These are phyloP conservation scores for Trichoderma simmonsii DNA, from an alignment of 2,329 filamentous ascomycete genomes.

Conservation along the genomic window DNA sequence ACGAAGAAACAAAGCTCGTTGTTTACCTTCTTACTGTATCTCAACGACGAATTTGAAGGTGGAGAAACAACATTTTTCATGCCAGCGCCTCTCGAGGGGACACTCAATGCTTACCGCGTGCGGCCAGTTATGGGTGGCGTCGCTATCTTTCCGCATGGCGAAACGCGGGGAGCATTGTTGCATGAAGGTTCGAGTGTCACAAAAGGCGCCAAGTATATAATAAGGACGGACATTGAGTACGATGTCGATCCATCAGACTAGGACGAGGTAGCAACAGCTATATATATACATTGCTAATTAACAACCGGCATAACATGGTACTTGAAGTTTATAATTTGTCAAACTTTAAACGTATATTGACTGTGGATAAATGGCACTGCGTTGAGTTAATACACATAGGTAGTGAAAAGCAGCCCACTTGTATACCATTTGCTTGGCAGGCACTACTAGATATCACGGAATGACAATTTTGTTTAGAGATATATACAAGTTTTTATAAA, in stretches of 20 bases:
- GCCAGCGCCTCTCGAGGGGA: constrained; percentile 60
- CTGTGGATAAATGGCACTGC: too few species aligned
- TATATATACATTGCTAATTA: too few species aligned
- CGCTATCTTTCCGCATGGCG: constrained; percentile 68
- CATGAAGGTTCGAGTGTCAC: constrained; percentile 69
- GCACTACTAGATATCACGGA: background rate
- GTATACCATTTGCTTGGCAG: background rate
- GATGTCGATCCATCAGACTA: constrained; percentile 47
- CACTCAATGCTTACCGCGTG: constrained; percentile 66
- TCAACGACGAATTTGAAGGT: constrained; percentile 69
- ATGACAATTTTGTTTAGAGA: too few species aligned
- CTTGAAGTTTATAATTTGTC: too few species aligned
- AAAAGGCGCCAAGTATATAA: constrained; percentile 66
- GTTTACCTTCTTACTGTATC: constrained; percentile 66
- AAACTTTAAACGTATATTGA: too few species aligned
- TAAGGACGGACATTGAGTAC: constrained; percentile 68
- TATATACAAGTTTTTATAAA: background rate
- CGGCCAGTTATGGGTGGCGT: constrained; percentile 66
- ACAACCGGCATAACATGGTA: too few species aligned
- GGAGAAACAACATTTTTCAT: constrained; percentile 71
- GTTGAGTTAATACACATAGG: too few species aligned
- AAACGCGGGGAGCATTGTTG: constrained; percentile 60
- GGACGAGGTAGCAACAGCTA: background rate
- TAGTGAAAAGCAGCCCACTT: too few species aligned
- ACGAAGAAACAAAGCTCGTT: constrained; percentile 61